phyloP scores from a whole-genome alignment of 371 early-diverging fungal genomes.

The Parasitella parasitica region DNA sequence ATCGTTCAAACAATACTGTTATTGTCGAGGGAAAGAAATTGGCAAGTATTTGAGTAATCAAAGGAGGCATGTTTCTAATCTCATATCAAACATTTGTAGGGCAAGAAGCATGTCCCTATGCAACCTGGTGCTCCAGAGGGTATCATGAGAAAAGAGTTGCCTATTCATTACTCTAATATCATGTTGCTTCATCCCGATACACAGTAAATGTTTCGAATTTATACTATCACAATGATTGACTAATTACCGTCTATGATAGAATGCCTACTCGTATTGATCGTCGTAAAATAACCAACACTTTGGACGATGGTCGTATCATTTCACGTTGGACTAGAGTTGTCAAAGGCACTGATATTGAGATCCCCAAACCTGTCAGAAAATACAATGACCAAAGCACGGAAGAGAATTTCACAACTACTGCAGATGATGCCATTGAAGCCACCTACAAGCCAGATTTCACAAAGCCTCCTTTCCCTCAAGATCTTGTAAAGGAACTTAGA shows the following conservation, averaged over 20 bases:
- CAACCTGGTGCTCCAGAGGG: constrained; percentile 53
- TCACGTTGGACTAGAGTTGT: constrained; percentile 46
- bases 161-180: constrained; percentile 53
- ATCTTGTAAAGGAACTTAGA: constrained; percentile 40
- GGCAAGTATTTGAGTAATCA: constrained; percentile 17
- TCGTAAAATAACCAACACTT: constrained; percentile 37
- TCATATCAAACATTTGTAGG: constrained; percentile 25
- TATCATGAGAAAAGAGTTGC: constrained; percentile 44
- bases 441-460: constrained; percentile 30
- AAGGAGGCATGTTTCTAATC: background rate
- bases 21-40: constrained; percentile 52
- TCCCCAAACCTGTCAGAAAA: constrained; percentile 43
- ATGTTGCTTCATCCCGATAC: constrained; percentile 55
- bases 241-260: constrained; percentile 26
- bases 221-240: no score
- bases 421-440: constrained; percentile 33
- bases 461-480: constrained; percentile 39
- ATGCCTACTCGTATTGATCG: constrained; percentile 42
- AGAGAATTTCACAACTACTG: constrained; percentile 36
- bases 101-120: constrained; percentile 50
- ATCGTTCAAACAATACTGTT: constrained; percentile 41
- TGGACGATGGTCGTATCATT: constrained; percentile 39
- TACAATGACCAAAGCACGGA: constrained; percentile 41
- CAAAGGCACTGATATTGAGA: constrained; percentile 46
- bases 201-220: constrained; percentile 34